Evolutionary conservation across 2,329 filamentous ascomycete genomes (phyloP).

Genomic region (Lachnellula suecica): DNA sequence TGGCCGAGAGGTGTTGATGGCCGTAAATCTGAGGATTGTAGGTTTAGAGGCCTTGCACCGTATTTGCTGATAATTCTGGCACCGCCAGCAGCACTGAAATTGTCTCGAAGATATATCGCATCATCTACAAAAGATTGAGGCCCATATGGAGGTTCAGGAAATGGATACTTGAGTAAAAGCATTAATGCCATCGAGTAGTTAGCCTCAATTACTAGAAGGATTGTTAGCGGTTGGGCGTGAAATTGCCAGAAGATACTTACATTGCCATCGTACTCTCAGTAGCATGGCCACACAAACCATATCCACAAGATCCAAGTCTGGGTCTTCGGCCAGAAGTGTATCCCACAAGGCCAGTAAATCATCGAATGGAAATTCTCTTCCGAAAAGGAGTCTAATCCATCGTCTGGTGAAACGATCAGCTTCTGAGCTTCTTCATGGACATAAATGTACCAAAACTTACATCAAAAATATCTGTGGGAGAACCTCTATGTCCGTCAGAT

Average conservation of each 20-base stretch:
- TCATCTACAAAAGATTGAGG: slow-evolving; percentile 84
- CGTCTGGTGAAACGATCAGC: slow-evolving; percentile 43
- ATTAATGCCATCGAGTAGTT: slow-evolving; percentile 87
- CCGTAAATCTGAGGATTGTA: slow-evolving; percentile 22
- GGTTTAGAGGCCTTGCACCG: slow-evolving; percentile 53
- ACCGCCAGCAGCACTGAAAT: slow-evolving; percentile 63
- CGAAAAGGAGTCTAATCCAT: slow-evolving; percentile 92
- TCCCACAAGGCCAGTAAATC: slow-evolving; percentile 88
- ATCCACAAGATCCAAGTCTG: slow-evolving; percentile 77
- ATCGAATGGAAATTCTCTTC: slow-evolving; percentile 87
- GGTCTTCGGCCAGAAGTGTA: slow-evolving; percentile 82
- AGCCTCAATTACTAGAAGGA: slow-evolving; percentile 68
- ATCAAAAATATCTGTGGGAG: slow-evolving; percentile 97
- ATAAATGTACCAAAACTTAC: slow-evolving; percentile 56
- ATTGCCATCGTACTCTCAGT: slow-evolving; percentile 83
- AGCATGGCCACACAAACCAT: slow-evolving; percentile 94
- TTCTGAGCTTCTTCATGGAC: background rate
- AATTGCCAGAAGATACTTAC: slow-evolving; percentile 48
- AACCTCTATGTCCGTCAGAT: slow-evolving; percentile 81
- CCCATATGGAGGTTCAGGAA: slow-evolving; percentile 58
- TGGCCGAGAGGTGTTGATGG: slow-evolving; percentile 29
- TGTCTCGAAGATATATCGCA: slow-evolving; percentile 70
- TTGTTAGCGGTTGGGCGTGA: slow-evolving; percentile 5
- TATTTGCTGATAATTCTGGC: slow-evolving; percentile 69
- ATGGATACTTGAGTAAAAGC: slow-evolving; percentile 79